These are phyloP conservation scores for Funneliformis caledonium DNA, from an alignment of 371 early-diverging fungal genomes.

Conservation along the genomic window DNA sequence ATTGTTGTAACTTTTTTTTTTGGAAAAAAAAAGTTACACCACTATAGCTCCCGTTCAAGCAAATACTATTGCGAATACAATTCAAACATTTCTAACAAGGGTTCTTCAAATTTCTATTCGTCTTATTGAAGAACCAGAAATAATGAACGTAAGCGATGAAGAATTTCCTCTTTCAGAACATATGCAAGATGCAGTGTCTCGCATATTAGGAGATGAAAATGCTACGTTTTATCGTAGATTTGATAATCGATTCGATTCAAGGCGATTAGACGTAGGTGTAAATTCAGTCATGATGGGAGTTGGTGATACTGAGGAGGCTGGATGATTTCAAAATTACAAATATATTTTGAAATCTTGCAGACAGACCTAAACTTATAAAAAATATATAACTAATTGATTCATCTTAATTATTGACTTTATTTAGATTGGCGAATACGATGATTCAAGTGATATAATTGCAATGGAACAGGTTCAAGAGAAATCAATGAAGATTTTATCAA, in stretches of 20 bases:
- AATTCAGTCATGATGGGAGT: slow-evolving; percentile 17
- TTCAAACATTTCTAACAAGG: slow-evolving; percentile 36
- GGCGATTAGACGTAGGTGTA: slow-evolving; percentile 34
- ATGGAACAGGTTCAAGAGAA: slow-evolving; percentile 38
- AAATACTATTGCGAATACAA: slow-evolving; percentile 19
- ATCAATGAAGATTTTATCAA: slow-evolving; percentile 35
- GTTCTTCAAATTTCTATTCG: slow-evolving; percentile 36
- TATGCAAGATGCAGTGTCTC: slow-evolving; percentile 33
- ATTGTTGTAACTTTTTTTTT: neutral
- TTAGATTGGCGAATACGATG: slow-evolving; percentile 38
- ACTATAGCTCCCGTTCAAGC: slow-evolving; percentile 20
- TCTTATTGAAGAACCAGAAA: slow-evolving; percentile 27
- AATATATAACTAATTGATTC: neutral
- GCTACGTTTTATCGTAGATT: slow-evolving; percentile 42
- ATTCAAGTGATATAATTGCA: slow-evolving; percentile 35
- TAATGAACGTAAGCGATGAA: slow-evolving; percentile 25
- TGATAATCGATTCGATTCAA: slow-evolving; percentile 37
- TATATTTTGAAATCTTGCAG: slow-evolving; percentile 7
- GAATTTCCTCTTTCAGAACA: slow-evolving; percentile 41
- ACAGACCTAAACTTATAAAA: neutral
- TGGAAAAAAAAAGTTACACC: slow-evolving; percentile 2
- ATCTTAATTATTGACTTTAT: neutral
- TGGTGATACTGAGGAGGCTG: slow-evolving; percentile 4
- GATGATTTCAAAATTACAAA: slow-evolving; percentile 1
- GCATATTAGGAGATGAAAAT: slow-evolving; percentile 38